Percentiles rank a stretch among this genome's conserved stretches.
These are phyloP conservation scores for Plasmodium vinckei DNA, from an alignment of 169 alveolate species.

Conservation along the genomic window DNA sequence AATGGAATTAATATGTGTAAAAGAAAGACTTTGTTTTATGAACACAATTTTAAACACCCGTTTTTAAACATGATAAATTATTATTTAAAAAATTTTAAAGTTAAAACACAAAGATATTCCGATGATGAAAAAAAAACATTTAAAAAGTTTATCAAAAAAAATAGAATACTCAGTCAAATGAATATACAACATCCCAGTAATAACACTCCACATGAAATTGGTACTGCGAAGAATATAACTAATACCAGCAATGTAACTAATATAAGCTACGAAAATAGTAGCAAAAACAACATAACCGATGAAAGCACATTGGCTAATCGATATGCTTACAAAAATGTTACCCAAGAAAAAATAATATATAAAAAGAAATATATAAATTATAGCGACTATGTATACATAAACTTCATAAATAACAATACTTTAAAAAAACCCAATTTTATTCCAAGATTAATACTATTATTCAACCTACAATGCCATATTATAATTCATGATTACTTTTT, in stretches of 20 bases:
- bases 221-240: background rate
- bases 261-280: background rate
- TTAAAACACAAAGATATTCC: slow-evolving; percentile 8
- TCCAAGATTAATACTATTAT: slow-evolving; percentile 46
- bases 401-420: slow-evolving; percentile 55
- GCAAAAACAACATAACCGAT: background rate
- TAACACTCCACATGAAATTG: background rate
- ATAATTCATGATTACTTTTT: slow-evolving; percentile 69
- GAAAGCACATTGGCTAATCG: slow-evolving; percentile 1
- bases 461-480: slow-evolving; percentile 47
- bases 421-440: slow-evolving; percentile 48
- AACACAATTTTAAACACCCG: slow-evolving; percentile 61
- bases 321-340: slow-evolving; percentile 16
- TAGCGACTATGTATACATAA: slow-evolving; percentile 50
- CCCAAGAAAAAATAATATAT: slow-evolving; percentile 31
- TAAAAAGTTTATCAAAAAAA: slow-evolving; percentile 27
- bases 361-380: slow-evolving; percentile 13
- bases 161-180: slow-evolving; percentile 7
- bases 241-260: background rate
- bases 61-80: slow-evolving; percentile 71
- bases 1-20: slow-evolving; percentile 38
- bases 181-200: background rate
- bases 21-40: slow-evolving; percentile 51
- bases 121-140: slow-evolving; percentile 1
- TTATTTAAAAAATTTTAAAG: slow-evolving; percentile 49